Percentiles rank a stretch among this genome's conserved stretches.
Conservation (phyloP, 177 flowering plant species). For the Vitis hybrid region DNA sequence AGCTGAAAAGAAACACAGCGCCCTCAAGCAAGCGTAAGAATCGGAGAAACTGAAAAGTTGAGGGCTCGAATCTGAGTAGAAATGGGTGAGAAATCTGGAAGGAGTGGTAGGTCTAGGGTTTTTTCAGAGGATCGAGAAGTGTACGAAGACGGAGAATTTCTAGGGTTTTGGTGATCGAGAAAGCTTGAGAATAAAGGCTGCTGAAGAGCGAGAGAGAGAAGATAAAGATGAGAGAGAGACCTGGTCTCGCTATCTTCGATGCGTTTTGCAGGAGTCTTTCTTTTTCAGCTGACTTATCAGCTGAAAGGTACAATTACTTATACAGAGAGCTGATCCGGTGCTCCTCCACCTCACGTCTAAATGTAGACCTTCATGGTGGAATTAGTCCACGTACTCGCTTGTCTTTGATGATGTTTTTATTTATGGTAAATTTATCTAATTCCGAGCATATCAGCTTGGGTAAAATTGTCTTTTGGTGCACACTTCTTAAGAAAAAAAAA, state of each 20-base stretch:
- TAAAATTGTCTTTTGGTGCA: too few species aligned
- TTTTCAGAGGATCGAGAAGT: background rate
- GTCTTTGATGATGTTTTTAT: too few species aligned
- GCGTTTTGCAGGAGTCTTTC: slow-evolving; percentile 48
- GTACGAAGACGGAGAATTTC: slow-evolving; percentile 23
- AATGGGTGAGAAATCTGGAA: slow-evolving; percentile 8
- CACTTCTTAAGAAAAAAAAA: too few species aligned
- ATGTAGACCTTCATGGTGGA: too few species aligned
- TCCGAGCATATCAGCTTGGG: too few species aligned
- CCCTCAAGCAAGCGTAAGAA: background rate
- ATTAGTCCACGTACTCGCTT: too few species aligned
- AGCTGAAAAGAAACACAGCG: background rate
- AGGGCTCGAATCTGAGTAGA: background rate
- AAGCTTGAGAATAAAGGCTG: slow-evolving; percentile 23
- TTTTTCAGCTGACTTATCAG: slow-evolving; percentile 32
- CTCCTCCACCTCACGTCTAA: too few species aligned
- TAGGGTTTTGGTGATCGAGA: slow-evolving; percentile 43
- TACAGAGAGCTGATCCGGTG: too few species aligned
- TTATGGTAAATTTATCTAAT: too few species aligned
- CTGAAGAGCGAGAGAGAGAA: slow-evolving; percentile 18
- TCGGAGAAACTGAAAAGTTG: background rate
- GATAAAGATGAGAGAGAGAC: slow-evolving; percentile 26
- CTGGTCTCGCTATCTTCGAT: slow-evolving; percentile 62
- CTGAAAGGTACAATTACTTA: background rate
- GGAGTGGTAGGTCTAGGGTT: background rate